Conservation (phyloP, 2,329 filamentous ascomycete genomes). For the Pseudogymnoascus sp. region DNA sequence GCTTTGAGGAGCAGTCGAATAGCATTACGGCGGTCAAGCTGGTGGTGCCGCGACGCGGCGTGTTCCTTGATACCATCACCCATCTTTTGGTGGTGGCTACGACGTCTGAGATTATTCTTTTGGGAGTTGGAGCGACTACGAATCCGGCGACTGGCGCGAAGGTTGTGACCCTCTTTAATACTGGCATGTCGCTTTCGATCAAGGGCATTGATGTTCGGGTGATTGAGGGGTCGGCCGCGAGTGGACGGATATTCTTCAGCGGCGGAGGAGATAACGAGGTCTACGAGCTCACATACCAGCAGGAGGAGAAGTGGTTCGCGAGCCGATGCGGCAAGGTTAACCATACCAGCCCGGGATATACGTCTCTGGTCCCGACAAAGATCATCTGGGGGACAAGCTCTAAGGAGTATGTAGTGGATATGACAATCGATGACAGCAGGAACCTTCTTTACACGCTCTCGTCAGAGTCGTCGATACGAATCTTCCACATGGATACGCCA, state of each 20-base stretch:
- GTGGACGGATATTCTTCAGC: conserved; percentile 89
- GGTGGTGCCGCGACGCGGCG: conserved; percentile 72
- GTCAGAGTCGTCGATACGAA: conserved; percentile 77
- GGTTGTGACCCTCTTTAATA: conserved; percentile 75
- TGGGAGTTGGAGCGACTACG: conserved; percentile 69
- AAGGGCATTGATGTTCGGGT: conserved; percentile 68
- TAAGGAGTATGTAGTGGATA: conserved; percentile 63
- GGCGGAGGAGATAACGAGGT: conserved; percentile 76
- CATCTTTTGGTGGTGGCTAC: conserved; percentile 88
- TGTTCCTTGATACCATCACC: conserved; percentile 79
- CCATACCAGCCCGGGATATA: conserved; percentile 69
- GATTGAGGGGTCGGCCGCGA: conserved; percentile 68
- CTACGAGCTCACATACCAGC: conserved; percentile 91
- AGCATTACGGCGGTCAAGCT: conserved; percentile 88
- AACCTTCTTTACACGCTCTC: conserved; percentile 89
- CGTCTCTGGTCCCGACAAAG: conserved; percentile 51
- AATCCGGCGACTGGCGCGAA: conserved; percentile 59
- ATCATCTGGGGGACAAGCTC: conserved; percentile 42
- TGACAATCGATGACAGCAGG: conserved; percentile 81
- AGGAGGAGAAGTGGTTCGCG: conserved; percentile 95
- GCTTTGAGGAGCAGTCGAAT: conserved; percentile 81
- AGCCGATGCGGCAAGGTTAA: conserved; percentile 82
- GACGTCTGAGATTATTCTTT: conserved; percentile 70
- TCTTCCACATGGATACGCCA: conserved; percentile 72
- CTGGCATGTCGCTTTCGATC: conserved; percentile 72